These are phyloP conservation scores for Oryza coarctata DNA, from an alignment of 176 grass and related monocot genomes.

Conservation along the genomic window DNA sequence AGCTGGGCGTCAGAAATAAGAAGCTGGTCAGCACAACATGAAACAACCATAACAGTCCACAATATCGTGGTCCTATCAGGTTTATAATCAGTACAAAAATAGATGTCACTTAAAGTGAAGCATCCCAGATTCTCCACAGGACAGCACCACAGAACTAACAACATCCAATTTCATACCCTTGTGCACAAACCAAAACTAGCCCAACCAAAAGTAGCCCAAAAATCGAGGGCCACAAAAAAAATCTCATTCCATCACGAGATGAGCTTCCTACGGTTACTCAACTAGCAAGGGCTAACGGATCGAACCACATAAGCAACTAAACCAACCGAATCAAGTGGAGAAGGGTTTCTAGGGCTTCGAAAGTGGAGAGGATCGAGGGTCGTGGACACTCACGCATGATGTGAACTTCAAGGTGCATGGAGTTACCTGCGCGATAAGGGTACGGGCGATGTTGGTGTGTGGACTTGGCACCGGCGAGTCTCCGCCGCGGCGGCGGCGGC, in stretches of 20 bases:
- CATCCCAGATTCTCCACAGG: background rate
- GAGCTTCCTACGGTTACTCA: background rate
- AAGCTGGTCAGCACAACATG: background rate
- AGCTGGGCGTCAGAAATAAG: background rate
- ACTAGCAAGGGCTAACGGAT: background rate
- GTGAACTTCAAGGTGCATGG: background rate
- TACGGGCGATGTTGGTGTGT: background rate
- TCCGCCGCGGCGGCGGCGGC: background rate
- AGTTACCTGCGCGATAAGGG: constrained; percentile 13
- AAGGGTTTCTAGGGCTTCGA: constrained; percentile 30
- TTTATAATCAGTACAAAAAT: background rate
- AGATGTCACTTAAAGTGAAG: background rate
- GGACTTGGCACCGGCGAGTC: background rate
- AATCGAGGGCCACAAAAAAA: background rate
- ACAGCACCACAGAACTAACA: background rate
- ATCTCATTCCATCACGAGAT: background rate
- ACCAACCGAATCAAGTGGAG: background rate
- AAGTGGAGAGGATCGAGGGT: background rate
- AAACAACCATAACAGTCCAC: background rate
- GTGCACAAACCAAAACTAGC: background rate
- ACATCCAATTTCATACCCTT: background rate
- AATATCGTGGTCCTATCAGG: background rate
- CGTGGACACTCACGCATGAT: background rate
- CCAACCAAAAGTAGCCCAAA: background rate
- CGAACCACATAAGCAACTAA: background rate